Evolutionary conservation across 352 stramenopile species (phyloP), one percentile per base, ranked within the genome.

Genomic region (Pythium phragmiticola): DNA sequence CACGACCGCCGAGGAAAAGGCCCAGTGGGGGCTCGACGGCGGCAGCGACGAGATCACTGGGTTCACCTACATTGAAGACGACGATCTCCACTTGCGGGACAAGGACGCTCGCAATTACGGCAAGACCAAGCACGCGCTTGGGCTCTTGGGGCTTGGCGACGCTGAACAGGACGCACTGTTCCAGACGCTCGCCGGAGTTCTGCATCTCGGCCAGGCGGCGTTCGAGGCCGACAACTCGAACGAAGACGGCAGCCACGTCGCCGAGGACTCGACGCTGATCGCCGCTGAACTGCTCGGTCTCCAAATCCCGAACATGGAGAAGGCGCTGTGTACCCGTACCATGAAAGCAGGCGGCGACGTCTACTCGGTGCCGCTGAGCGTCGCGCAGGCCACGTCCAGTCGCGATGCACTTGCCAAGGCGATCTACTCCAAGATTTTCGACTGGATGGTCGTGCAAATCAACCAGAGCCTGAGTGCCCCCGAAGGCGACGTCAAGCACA

Each of bases 141-240:
- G 63, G 34, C 74, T 89, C 17, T 80, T 95, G 64, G 84, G 84
- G 34, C 74, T 95, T 11, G 73, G 63, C 17, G 62, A 70, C 26
- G 66, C 90, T 19, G 74, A 80, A 21, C 83, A 92, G 42, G 49
- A 66, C 12, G 66, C 72, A 37, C 69, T 95, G 13, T 92, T 95
- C 69, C 68, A 89, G 60, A 72, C 90, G 14, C 70, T 95, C 19
- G 80, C 84, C 5, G 97, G 94, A 59, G 82, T 99, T 41, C 72
- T 99, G 61, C 96, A 99, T 69, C 80, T 99, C 19, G 97, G 97
- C 48, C 96, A 99, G 78, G 81, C 99, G 36, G 70, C 85, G 49
- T 98, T 99, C 42, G 67, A 80, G 33, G 60, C 78, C 16, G 91
- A 91, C 43, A 63, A 65, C 3, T 66, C 67, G 50, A 83, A 87